Conservation (phyloP, 805 yeast genomes). For the Clavispora santaluciae region DNA sequence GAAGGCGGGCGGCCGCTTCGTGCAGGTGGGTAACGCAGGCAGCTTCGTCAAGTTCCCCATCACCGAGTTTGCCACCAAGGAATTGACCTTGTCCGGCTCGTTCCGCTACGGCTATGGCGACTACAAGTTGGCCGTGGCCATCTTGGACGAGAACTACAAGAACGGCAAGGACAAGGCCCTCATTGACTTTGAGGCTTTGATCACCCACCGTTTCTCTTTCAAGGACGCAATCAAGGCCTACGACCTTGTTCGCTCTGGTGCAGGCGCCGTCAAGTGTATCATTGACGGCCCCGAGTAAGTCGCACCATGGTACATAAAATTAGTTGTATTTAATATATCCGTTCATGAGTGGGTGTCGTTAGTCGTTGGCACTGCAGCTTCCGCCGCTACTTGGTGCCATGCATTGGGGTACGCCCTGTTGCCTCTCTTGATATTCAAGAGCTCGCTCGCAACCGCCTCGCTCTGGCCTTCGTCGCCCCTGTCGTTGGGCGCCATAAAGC, state of each 20-base stretch:
- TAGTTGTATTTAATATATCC: background rate
- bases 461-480: background rate
- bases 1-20: slow-evolving; percentile 64
- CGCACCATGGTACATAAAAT: background rate
- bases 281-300: slow-evolving; percentile 66
- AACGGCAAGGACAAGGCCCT: slow-evolving; percentile 35
- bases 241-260: slow-evolving; percentile 61
- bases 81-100: slow-evolving; percentile 64
- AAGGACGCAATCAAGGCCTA: slow-evolving; percentile 73
- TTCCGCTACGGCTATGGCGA: slow-evolving; percentile 80
- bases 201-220: slow-evolving; percentile 71
- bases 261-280: slow-evolving; percentile 70
- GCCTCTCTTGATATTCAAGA: slow-evolving; percentile 9
- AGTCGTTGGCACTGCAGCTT: background rate
- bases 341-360: background rate
- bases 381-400: background rate
- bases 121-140: slow-evolving; percentile 64
- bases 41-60: slow-evolving; percentile 70
- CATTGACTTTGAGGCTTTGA: slow-evolving; percentile 61
- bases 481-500: slow-evolving; percentile 2
- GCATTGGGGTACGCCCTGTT: background rate
- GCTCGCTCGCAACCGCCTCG: slow-evolving; percentile 8
- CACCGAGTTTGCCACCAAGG: slow-evolving; percentile 62
- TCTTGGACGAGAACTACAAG: slow-evolving; percentile 53
- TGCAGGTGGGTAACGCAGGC: slow-evolving; percentile 84